phyloP scores from a whole-genome alignment of 768 basidiomycete species.

The Macrocybe gigantea region DNA sequence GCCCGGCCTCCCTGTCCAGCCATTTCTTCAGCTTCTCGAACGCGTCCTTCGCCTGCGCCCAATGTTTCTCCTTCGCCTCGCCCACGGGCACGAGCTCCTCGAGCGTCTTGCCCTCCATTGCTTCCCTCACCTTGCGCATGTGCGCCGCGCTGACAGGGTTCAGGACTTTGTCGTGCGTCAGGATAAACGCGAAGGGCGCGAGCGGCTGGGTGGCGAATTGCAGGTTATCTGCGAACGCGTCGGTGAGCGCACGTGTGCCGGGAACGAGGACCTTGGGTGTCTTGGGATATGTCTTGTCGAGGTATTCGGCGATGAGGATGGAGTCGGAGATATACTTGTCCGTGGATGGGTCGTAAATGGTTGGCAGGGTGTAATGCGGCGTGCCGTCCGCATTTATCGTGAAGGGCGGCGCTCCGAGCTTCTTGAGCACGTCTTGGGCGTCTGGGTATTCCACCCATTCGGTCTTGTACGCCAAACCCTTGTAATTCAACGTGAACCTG shows the following conservation, averaged over 20 bases:
- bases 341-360: slow-evolving; percentile 33
- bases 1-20: slow-evolving; percentile 6
- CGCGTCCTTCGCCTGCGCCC: slow-evolving; percentile 15
- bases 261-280: slow-evolving; percentile 18
- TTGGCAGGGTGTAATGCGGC: slow-evolving; percentile 33
- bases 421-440: background rate
- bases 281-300: slow-evolving; percentile 35
- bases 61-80: slow-evolving; percentile 19
- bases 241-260: slow-evolving; percentile 13
- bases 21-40: slow-evolving; percentile 14
- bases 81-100: slow-evolving; percentile 22
- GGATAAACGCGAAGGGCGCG: background rate
- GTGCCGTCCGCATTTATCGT: slow-evolving; percentile 17
- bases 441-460: background rate
- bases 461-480: background rate
- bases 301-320: slow-evolving; percentile 39
- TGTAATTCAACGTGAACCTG: background rate
- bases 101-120: slow-evolving; percentile 16
- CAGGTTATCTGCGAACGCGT: slow-evolving; percentile 8
- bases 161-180: slow-evolving; percentile 14
- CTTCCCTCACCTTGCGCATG: slow-evolving; percentile 24
- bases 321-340: slow-evolving; percentile 31
- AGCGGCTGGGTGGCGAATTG: too few species aligned
- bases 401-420: background rate
- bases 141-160: slow-evolving; percentile 24